Percentiles rank a stretch among this genome's conserved stretches.
Conservation (phyloP, 1,284 basidiomycete species). For the Mycena sp. region DNA sequence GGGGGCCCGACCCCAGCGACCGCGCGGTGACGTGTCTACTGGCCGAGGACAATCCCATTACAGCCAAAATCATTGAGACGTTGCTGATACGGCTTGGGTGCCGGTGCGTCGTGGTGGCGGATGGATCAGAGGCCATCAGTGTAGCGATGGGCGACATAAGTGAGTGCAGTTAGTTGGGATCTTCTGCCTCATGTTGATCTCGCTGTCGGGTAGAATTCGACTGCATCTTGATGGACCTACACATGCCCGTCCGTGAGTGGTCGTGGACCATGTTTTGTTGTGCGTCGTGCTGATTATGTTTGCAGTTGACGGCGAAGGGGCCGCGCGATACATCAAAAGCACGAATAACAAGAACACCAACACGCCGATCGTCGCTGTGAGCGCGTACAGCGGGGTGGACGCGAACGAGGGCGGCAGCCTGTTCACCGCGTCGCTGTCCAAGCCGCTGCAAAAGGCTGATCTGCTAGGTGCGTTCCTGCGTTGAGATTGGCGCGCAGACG, state of each 20-base stretch:
- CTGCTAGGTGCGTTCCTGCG: constrained; percentile 57
- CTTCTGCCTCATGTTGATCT: constrained; percentile 30
- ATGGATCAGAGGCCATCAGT: constrained; percentile 96
- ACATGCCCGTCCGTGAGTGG: constrained; percentile 87
- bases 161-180: constrained; percentile 56
- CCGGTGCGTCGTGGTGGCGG: constrained; percentile 92
- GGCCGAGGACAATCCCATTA: constrained; percentile 98
- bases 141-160: constrained; percentile 97
- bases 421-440: constrained; percentile 87
- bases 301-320: constrained; percentile 89
- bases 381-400: constrained; percentile 81
- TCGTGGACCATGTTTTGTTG: background rate
- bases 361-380: constrained; percentile 93
- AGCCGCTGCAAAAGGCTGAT: constrained; percentile 89
- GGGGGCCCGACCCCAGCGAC: constrained; percentile 75
- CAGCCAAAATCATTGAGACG: constrained; percentile 95
- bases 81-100: constrained; percentile 92
- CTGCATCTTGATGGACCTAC: constrained; percentile 89
- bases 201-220: constrained; percentile 72
- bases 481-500: background rate
- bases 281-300: constrained; percentile 22
- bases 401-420: constrained; percentile 74
- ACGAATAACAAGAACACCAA: constrained; percentile 92
- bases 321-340: constrained; percentile 92
- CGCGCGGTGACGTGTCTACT: constrained; percentile 90